phyloP scores from a whole-genome alignment of 2,329 filamentous ascomycete species.

The Verticillium longisporum region DNA sequence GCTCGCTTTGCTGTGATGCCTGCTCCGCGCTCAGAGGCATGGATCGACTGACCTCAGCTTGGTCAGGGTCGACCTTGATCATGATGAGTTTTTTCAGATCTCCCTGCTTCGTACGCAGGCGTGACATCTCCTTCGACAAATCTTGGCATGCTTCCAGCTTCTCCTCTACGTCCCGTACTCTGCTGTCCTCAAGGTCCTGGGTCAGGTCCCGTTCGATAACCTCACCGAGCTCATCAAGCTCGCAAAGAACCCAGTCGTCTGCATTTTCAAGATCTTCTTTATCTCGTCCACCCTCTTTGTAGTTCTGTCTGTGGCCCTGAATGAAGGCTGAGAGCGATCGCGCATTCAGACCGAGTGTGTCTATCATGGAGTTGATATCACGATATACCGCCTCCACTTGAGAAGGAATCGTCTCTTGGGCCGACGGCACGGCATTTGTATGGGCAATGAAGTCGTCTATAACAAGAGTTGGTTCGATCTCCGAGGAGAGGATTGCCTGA shows the following conservation, averaged over 20 bases:
- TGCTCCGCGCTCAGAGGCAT: conserved; percentile 82
- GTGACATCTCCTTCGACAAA: conserved; percentile 62
- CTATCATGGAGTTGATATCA: conserved; percentile 90
- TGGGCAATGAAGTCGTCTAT: conserved; percentile 64
- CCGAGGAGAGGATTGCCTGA: conserved; percentile 53
- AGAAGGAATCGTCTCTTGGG: conserved; percentile 50
- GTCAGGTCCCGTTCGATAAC: conserved; percentile 59
- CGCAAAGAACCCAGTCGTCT: conserved; percentile 67
- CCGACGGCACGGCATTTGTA: conserved; percentile 44
- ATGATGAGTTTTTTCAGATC: conserved; percentile 73
- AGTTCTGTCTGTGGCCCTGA: conserved; percentile 55
- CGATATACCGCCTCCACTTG: conserved; percentile 65
- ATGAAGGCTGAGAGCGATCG: conserved; percentile 60
- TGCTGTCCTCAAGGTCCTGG: conserved; percentile 58
- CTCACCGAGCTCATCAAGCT: conserved; percentile 62
- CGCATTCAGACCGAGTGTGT: conserved; percentile 80
- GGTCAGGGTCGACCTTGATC: conserved; percentile 60
- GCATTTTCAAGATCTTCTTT: conserved; percentile 62
- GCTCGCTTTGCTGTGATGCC: conserved; percentile 72
- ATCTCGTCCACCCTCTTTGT: conserved; percentile 46
- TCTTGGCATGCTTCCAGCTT: conserved; percentile 64
- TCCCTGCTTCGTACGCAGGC: conserved; percentile 67
- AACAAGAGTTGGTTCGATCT: conserved; percentile 52
- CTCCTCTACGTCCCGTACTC: conserved; percentile 59
- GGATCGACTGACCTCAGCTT: conserved; percentile 55